These are phyloP conservation scores for Pezicula carpinea DNA, from an alignment of 2,329 filamentous ascomycete species.

Conservation along the genomic window DNA sequence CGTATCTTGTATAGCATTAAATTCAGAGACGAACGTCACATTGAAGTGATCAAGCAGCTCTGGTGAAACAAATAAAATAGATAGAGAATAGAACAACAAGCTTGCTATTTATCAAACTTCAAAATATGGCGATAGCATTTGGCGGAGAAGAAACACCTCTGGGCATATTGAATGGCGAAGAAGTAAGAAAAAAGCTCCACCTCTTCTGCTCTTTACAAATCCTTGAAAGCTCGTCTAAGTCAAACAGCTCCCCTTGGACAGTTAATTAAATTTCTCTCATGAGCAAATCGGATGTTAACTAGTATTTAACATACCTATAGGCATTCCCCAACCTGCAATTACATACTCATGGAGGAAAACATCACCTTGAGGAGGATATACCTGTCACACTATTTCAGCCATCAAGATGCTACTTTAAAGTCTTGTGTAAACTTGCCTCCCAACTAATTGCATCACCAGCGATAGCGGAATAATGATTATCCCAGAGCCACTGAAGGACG, in stretches of 20 bases:
- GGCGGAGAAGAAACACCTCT: constrained; percentile 15
- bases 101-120: too few species aligned
- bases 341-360: constrained; percentile 42
- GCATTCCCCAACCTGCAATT: constrained; percentile 44
- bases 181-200: constrained; percentile 46
- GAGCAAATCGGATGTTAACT: too few species aligned
- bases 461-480: constrained; percentile 30
- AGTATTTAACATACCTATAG: constrained; percentile 32
- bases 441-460: constrained; percentile 36
- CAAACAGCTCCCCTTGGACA: too few species aligned
- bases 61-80: too few species aligned
- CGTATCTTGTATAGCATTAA: too few species aligned
- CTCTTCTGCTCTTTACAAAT: constrained; percentile 32
- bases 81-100: too few species aligned
- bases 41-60: too few species aligned
- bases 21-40: too few species aligned
- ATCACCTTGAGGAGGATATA: constrained; percentile 31
- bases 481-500: constrained; percentile 32
- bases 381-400: constrained; percentile 6
- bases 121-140: constrained; percentile 19
- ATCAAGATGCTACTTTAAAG: constrained; percentile 9
- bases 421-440: constrained; percentile 24
- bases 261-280: too few species aligned
- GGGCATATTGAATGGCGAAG: constrained; percentile 39
- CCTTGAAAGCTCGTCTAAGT: constrained; percentile 28